phyloP scores from a whole-genome alignment of 2,329 filamentous ascomycete species.

The Cercospora sojina region DNA sequence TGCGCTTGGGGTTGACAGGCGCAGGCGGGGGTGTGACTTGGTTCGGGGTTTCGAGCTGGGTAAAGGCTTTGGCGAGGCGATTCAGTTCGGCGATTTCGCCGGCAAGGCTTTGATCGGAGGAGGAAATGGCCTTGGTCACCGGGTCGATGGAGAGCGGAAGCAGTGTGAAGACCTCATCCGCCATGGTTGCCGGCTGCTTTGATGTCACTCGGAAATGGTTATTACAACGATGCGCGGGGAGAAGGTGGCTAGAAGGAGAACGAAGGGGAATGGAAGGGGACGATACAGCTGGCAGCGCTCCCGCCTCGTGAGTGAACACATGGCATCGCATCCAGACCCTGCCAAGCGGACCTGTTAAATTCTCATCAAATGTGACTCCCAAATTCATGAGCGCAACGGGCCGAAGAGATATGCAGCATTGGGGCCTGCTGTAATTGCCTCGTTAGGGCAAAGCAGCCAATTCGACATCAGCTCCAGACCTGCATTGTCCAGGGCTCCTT shows the following conservation, averaged over 20 bases:
- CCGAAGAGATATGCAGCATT: no score
- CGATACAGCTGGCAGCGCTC: neutral
- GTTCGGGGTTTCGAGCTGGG: conserved; percentile 61
- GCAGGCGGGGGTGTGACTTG: conserved; percentile 78
- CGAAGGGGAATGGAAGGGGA: neutral
- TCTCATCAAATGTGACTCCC: neutral
- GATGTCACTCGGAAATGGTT: neutral
- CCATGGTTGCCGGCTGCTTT: neutral
- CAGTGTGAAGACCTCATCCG: conserved; percentile 23
- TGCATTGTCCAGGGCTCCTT: neutral
- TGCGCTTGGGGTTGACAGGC: conserved; percentile 89
- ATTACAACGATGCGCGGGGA: neutral
- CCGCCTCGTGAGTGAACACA: neutral
- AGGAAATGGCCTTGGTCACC: conserved; percentile 70
- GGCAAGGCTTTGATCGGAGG: conserved; percentile 43
- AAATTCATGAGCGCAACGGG: neutral
- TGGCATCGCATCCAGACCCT: neutral
- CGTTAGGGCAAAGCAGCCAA: neutral
- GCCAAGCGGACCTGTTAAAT: neutral
- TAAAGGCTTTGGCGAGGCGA: conserved; percentile 70
- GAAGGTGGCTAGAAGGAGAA: neutral
- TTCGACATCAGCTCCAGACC: neutral
- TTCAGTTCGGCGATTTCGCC: conserved; percentile 69
- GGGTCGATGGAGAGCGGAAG: conserved; percentile 69
- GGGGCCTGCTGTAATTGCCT: neutral